Percentiles rank a stretch among this genome's conserved stretches.
Evolutionary conservation across 495 filamentous ascomycete genomes (phyloP).

Genomic region (Penicillium goetzii): DNA sequence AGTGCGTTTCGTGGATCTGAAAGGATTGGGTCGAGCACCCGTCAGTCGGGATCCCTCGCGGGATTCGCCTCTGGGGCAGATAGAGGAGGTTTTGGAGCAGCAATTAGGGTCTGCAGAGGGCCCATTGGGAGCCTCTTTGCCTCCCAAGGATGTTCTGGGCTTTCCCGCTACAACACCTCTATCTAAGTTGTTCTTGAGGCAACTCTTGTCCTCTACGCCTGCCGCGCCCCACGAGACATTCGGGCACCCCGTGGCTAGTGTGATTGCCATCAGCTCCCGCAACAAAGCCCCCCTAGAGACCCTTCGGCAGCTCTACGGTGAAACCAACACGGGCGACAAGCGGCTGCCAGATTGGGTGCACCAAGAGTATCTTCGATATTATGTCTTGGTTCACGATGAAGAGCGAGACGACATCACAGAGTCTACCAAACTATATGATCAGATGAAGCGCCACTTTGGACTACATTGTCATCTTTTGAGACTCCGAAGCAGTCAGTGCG

Average conservation of each 20-base stretch:
- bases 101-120: constrained; percentile 43
- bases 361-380: constrained; percentile 89
- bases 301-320: constrained; percentile 76
- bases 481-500: constrained; percentile 80
- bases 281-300: constrained; percentile 81
- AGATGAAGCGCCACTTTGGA: constrained; percentile 97
- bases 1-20: constrained; percentile 73
- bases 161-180: constrained; percentile 60
- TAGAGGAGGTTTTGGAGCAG: constrained; percentile 63
- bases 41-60: constrained; percentile 28
- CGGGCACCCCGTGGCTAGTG: constrained; percentile 90
- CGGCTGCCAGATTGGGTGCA: constrained; percentile 80
- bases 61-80: constrained; percentile 47
- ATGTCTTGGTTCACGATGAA: constrained; percentile 96
- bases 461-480: constrained; percentile 92
- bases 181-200: constrained; percentile 79
- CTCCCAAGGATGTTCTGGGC: constrained; percentile 38
- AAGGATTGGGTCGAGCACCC: constrained; percentile 28
- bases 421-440: constrained; percentile 85
- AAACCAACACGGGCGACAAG: constrained; percentile 69
- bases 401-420: constrained; percentile 89
- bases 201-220: constrained; percentile 76
- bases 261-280: constrained; percentile 91
- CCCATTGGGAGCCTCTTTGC: constrained; percentile 38
- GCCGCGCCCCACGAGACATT: constrained; percentile 88